A percentile compares a stretch with the other conserved stretches of the same genome.
Conservation (phyloP, 1,284 basidiomycete genomes). For the Schizopora paradoxa region DNA sequence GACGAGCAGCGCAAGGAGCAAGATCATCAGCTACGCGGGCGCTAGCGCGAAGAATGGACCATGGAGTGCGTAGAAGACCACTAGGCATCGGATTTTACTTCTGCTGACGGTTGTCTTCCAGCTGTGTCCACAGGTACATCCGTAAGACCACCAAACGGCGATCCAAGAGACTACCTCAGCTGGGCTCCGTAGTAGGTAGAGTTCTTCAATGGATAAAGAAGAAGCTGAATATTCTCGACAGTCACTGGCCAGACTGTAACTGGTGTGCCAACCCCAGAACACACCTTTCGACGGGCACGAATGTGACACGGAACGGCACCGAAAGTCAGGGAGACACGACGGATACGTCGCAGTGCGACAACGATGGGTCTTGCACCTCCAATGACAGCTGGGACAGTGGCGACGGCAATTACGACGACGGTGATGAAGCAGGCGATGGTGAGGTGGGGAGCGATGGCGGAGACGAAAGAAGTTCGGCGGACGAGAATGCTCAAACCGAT, state of each 20-base stretch:
- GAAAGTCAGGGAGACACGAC: too few relatives aligned
- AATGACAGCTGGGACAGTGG: not conserved
- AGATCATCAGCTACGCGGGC: constrained; percentile 29
- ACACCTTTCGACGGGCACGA: constrained; percentile 31
- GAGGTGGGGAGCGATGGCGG: constrained; percentile 1
- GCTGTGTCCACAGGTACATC: constrained; percentile 35
- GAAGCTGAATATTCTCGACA: constrained; percentile 23
- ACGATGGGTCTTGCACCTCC: not conserved
- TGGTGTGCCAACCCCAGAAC: constrained; percentile 41
- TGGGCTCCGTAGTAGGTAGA: constrained; percentile 50
- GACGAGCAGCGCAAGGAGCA: constrained; percentile 27
- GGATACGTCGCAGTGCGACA: not conserved
- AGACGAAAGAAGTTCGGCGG: not conserved
- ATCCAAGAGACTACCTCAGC: constrained; percentile 47
- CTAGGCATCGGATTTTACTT: not conserved
- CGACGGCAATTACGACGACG: constrained; percentile 5
- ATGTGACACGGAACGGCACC: too few relatives aligned
- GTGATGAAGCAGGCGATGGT: constrained; percentile 1
- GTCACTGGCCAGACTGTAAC: constrained; percentile 59
- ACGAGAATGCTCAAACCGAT: too few relatives aligned
- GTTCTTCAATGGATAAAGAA: not conserved
- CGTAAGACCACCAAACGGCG: constrained; percentile 36
- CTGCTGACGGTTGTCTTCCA: constrained; percentile 20
- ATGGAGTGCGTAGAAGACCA: constrained; percentile 30
- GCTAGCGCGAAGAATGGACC: constrained; percentile 30